phyloP scores from a whole-genome alignment of 345 rosid species.

The Eucalyptus pumila region DNA sequence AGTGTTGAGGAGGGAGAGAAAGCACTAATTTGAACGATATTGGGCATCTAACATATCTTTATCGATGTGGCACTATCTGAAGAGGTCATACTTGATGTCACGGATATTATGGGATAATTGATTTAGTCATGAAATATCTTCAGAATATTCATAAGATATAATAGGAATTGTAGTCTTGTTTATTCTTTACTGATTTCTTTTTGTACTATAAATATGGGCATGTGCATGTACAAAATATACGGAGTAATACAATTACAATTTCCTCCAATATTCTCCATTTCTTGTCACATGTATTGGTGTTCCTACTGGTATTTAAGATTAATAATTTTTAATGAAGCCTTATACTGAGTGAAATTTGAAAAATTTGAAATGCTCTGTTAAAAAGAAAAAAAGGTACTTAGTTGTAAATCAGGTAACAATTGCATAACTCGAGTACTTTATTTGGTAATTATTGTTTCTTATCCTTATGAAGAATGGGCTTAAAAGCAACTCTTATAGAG shows the following conservation, averaged over 20 bases:
- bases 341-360: neutral
- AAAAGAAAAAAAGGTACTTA: neutral
- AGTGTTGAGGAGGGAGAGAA: neutral
- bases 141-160: too few relatives aligned
- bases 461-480: neutral
- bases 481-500: neutral
- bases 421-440: neutral
- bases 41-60: too few relatives aligned
- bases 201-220: too few relatives aligned
- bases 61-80: accelerated
- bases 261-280: too few relatives aligned
- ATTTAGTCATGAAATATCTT: too few relatives aligned
- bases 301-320: neutral
- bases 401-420: neutral
- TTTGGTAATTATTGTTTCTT: neutral
- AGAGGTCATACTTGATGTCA: neutral
- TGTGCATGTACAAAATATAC: too few relatives aligned
- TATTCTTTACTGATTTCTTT: too few relatives aligned
- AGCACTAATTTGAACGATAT: neutral
- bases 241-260: too few relatives aligned
- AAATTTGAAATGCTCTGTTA: neutral
- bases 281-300: neutral
- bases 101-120: too few relatives aligned
- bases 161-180: too few relatives aligned
- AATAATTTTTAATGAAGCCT: neutral